Conservation (phyloP, 441 rosid genomes). For the Rhodomyrtus psidioides region DNA sequence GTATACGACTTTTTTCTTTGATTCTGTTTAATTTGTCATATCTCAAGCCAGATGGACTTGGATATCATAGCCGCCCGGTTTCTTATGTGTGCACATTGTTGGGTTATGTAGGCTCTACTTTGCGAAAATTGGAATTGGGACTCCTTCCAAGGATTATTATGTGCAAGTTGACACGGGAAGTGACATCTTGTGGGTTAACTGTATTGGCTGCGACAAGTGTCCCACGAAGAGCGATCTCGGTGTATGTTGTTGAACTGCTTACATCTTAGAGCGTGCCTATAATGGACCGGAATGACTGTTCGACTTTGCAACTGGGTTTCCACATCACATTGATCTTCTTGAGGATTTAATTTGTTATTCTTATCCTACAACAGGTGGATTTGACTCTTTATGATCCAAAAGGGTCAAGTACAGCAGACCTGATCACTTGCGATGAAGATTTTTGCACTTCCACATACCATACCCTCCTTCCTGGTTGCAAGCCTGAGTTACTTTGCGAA, state of each 20-base stretch:
- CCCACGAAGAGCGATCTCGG: slow-evolving; percentile 76
- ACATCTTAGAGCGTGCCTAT: background rate
- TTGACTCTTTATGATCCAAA: slow-evolving; percentile 50
- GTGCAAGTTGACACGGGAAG: slow-evolving; percentile 98
- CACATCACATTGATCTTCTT: background rate
- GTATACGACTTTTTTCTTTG: background rate
- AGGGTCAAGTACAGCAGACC: slow-evolving; percentile 40
- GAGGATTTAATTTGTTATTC: background rate
- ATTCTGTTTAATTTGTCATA: background rate
- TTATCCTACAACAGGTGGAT: slow-evolving; percentile 34
- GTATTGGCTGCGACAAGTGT: slow-evolving; percentile 63
- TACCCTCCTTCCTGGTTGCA: slow-evolving; percentile 54
- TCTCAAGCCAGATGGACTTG: background rate
- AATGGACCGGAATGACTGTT: background rate
- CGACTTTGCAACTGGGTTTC: background rate
- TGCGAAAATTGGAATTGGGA: slow-evolving; percentile 68
- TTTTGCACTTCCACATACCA: slow-evolving; percentile 52
- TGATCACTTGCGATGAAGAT: slow-evolving; percentile 43
- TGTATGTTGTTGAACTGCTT: slow-evolving; percentile 24
- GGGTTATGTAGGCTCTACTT: slow-evolving; percentile 62
- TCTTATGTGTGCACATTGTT: slow-evolving; percentile 7
- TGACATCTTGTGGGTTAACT: slow-evolving; percentile 89
- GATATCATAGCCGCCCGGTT: background rate
- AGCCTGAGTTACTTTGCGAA: slow-evolving; percentile 39
- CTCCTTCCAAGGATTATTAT: slow-evolving; percentile 55